phyloP scores from a whole-genome alignment of 2,329 filamentous ascomycete species.

The Triangularia setosa region DNA sequence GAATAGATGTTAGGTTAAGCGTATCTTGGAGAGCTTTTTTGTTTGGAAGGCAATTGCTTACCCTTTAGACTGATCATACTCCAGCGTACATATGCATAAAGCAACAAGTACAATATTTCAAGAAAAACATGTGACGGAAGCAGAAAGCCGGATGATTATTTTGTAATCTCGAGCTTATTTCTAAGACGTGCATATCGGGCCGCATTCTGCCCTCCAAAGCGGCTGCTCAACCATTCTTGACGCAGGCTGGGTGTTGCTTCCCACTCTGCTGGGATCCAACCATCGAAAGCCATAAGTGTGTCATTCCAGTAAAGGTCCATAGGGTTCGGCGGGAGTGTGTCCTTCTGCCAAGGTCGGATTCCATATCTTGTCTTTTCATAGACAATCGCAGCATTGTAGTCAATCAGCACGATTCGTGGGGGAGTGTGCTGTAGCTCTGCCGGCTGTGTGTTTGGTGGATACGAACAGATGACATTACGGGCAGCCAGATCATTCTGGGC shows the following conservation, averaged over 20 bases:
- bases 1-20: no score
- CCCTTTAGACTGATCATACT: no score
- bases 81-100: no score
- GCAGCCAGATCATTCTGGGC: conserved; percentile 10
- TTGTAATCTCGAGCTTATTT: neutral
- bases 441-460: neutral
- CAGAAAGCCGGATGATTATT: no score
- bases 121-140: no score
- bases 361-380: neutral
- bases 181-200: conserved; percentile 3
- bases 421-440: neutral
- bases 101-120: no score
- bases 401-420: conserved; percentile 3
- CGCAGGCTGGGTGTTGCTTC: neutral
- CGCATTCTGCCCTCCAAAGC: conserved; percentile 3
- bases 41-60: no score
- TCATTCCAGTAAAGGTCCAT: conserved; percentile 7
- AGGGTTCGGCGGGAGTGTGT: neutral
- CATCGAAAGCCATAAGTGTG: neutral
- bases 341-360: neutral
- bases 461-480: conserved; percentile 2
- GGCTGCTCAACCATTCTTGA: conserved; percentile 2
- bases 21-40: no score
- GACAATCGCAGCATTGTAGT: conserved; percentile 6
- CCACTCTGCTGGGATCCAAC: conserved; percentile 5